Conservation (phyloP, 2,329 filamentous ascomycete species). For the Scytalidium sp. region DNA sequence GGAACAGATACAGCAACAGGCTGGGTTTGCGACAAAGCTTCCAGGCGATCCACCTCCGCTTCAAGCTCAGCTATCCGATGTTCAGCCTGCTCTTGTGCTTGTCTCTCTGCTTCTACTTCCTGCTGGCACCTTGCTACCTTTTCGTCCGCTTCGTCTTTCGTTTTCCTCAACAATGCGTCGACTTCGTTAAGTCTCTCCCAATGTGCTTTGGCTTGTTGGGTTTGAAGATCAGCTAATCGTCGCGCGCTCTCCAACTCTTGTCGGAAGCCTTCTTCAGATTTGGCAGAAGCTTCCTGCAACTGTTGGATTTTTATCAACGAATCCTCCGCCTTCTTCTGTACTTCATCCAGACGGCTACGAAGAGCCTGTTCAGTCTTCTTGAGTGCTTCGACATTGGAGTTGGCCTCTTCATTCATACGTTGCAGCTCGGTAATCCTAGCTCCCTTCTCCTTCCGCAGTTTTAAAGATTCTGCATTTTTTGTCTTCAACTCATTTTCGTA, state of each 20-base stretch:
- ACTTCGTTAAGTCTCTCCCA: conserved; percentile 69
- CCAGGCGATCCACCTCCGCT: conserved; percentile 56
- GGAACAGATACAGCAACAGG: conserved; percentile 44
- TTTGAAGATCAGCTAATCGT: conserved; percentile 78
- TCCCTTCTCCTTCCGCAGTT: conserved; percentile 92
- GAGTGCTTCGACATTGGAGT: conserved; percentile 71
- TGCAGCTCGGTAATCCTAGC: conserved; percentile 85
- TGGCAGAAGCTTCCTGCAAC: conserved; percentile 77
- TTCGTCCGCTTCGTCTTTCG: conserved; percentile 57
- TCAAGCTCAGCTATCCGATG: conserved; percentile 63
- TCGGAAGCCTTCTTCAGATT: conserved; percentile 81
- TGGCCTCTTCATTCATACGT: conserved; percentile 81
- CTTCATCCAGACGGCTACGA: conserved; percentile 75
- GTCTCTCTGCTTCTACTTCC: conserved; percentile 52
- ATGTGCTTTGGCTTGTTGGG: conserved; percentile 71
- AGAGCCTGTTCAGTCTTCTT: conserved; percentile 78
- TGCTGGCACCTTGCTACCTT: conserved; percentile 51
- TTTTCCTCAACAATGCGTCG: conserved; percentile 56
- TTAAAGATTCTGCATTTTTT: conserved; percentile 81
- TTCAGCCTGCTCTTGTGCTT: conserved; percentile 60
- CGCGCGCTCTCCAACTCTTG: conserved; percentile 80
- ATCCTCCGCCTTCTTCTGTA: conserved; percentile 85
- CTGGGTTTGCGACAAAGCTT: conserved; percentile 46
- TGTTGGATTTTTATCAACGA: conserved; percentile 78
- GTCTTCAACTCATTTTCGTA: conserved; percentile 88